Evolutionary conservation across 2,329 filamentous ascomycete genomes (phyloP).

Genomic region (Exophiala sp.): DNA sequence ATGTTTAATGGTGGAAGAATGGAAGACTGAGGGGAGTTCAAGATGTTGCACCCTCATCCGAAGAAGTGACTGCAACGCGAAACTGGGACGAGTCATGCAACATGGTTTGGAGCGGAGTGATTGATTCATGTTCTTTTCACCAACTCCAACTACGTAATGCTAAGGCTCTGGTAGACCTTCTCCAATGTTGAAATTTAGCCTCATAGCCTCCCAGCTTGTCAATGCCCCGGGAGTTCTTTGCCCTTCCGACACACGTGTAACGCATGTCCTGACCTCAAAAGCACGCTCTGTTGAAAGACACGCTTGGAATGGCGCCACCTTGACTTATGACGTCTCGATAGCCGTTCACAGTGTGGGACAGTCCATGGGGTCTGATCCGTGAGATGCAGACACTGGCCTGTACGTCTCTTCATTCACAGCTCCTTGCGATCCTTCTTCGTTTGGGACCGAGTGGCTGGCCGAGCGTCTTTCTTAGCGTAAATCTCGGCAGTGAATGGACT

Average conservation of each 20-base stretch:
- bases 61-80: constrained; percentile 2
- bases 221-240: no score
- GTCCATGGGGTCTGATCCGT: not conserved
- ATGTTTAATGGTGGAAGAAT: not conserved
- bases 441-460: constrained; percentile 24
- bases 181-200: no score
- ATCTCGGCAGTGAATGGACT: constrained; percentile 86
- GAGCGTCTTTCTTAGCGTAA: constrained; percentile 70
- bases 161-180: not conserved
- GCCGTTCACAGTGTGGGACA: no score
- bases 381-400: not conserved
- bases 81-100: not conserved
- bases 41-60: not conserved
- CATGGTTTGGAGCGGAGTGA: not conserved
- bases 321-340: not conserved
- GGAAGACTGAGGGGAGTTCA: not conserved
- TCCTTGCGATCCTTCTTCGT: constrained; percentile 38
- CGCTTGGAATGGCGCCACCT: not conserved
- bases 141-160: constrained; percentile 1
- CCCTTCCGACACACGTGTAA: no score
- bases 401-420: constrained; percentile 30
- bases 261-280: no score
- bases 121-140: not conserved
- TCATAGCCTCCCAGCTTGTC: no score
- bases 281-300: no score